phyloP scores from a whole-genome alignment of 2,329 filamentous ascomycete genomes.

The Epichloe coenophiala region DNA sequence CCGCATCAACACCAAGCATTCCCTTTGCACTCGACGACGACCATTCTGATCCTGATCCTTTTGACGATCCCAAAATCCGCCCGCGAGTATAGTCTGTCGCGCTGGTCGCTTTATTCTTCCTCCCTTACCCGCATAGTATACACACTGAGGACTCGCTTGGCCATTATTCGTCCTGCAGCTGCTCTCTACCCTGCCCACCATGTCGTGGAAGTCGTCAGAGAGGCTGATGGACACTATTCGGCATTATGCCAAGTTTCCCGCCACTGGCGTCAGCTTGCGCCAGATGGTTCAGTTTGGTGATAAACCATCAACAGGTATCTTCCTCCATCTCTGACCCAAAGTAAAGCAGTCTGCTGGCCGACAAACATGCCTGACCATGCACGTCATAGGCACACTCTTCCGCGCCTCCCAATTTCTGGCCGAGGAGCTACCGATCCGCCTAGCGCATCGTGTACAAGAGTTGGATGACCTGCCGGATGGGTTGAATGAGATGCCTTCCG shows the following conservation, averaged over 20 bases:
- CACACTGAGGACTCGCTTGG: not conserved
- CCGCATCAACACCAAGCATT: conserved; percentile 1
- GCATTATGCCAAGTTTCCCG: conserved; percentile 93
- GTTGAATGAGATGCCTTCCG: conserved; percentile 94
- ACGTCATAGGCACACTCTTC: conserved; percentile 68
- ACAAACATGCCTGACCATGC: conserved; percentile 5
- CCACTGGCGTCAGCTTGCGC: conserved; percentile 86
- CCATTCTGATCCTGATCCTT: not conserved
- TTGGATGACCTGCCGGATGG: conserved; percentile 86
- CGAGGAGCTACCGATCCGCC: conserved; percentile 91
- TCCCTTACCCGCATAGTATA: not conserved
- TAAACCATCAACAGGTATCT: conserved; percentile 73
- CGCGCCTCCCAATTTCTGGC: conserved; percentile 96
- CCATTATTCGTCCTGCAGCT: not conserved
- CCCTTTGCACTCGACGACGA: conserved; percentile 1
- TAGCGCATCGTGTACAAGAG: conserved; percentile 94
- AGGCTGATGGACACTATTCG: conserved; percentile 92
- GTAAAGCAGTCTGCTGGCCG: conserved; percentile 51
- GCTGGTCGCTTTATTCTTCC: not conserved
- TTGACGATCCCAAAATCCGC: not conserved
- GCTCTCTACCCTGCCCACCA: conserved; percentile 25
- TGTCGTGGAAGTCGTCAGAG: conserved; percentile 90
- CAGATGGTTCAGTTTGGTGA: conserved; percentile 99
- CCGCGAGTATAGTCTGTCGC: not conserved
- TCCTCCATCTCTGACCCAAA: conserved; percentile 39